Conservation (phyloP, 306 rosid species). For the Hylodesmum podocarpum region DNA sequence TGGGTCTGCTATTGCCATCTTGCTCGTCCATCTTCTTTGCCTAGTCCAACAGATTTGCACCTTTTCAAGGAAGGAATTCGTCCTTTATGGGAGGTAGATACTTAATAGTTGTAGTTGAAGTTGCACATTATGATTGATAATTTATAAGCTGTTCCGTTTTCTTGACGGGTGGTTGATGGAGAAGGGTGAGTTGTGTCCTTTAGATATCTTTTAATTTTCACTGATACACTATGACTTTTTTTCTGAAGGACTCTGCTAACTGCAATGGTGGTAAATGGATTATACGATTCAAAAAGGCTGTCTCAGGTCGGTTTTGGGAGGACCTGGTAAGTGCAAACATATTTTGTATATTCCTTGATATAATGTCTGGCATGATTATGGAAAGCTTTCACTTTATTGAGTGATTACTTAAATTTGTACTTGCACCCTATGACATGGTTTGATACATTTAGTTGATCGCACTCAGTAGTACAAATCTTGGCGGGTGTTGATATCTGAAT, state of each 20-base stretch:
- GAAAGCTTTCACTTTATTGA: neutral
- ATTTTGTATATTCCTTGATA: neutral
- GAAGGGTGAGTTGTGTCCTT: neutral
- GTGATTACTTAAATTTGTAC: slow-evolving; percentile 1
- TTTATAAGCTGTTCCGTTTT: slow-evolving; percentile 8
- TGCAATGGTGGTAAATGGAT: slow-evolving; percentile 98
- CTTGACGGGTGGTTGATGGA: neutral
- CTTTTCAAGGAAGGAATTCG: slow-evolving; percentile 96
- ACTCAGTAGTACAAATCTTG: neutral
- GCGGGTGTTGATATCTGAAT: neutral
- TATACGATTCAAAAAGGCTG: slow-evolving; percentile 81
- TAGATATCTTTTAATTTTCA: neutral
- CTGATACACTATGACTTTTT: neutral
- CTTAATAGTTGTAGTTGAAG: neutral
- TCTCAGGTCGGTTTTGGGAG: slow-evolving; percentile 95
- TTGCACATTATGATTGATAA: slow-evolving; percentile 6
- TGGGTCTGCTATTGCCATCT: slow-evolving; percentile 93
- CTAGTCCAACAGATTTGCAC: slow-evolving; percentile 94
- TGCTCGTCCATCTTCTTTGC: slow-evolving; percentile 80
- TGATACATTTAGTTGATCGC: neutral
- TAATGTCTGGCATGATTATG: slow-evolving; percentile 1
- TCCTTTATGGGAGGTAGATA: slow-evolving; percentile 87
- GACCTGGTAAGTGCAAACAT: slow-evolving; percentile 68
- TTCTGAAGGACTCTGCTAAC: slow-evolving; percentile 83
- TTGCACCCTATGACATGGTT: neutral